Base-by-base conservation (phyloP, 2,329 filamentous ascomycete species). In the Arthrinium phaeospermum region DNA sequence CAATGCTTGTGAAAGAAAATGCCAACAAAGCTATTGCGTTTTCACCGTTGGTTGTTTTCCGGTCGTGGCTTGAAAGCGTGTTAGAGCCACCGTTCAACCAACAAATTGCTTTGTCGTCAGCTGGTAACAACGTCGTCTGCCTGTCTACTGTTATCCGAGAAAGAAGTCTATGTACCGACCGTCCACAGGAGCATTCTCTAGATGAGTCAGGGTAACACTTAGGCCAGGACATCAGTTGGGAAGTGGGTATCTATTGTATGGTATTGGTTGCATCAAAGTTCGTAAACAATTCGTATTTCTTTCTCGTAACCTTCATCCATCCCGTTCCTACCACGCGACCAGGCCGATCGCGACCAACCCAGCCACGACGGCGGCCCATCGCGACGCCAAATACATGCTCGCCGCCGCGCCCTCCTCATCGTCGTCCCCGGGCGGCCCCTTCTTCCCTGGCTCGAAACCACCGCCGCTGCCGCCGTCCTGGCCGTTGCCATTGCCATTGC, bases 401-500 rank as follows among this genome's bases (percentile, higher is more conserved):
- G 47, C 68, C 13, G 49, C 68, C 0, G 4, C 68, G 14, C 45
- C 47, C 19, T 53, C 46, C 3, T 57, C 68, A 12, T 57, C 49
- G 19, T 69, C 68, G 19, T 37, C 37, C 12, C 46, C 68, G 7
- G 44, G 44, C 45, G 69, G 46, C 49, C 77, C 76, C 69, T 75
- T 71, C n/a, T 75, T 72, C 1, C 83, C 83, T 64, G 78, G 75
- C 61, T 81, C 73, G 67, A 84, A 85, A 0, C 82, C 83, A 1
- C 78, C 82, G 3, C 53, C 30, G 61, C 77, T 76, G 71, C 83
- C 74, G 3, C 78, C 81, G 4, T 78, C 82, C 51, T 77, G 8
- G 1, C 37, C 37, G 71, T 83, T 74, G 4, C 78, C 82, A 3
- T 78, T 82, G 57, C 77, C 76, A 71, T 83, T 74, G 8, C 83